Evolutionary conservation across 345 rosid genomes (phyloP), one percentile per base, ranked within the genome.

Genomic region (Excoecaria cochinchinensis): DNA sequence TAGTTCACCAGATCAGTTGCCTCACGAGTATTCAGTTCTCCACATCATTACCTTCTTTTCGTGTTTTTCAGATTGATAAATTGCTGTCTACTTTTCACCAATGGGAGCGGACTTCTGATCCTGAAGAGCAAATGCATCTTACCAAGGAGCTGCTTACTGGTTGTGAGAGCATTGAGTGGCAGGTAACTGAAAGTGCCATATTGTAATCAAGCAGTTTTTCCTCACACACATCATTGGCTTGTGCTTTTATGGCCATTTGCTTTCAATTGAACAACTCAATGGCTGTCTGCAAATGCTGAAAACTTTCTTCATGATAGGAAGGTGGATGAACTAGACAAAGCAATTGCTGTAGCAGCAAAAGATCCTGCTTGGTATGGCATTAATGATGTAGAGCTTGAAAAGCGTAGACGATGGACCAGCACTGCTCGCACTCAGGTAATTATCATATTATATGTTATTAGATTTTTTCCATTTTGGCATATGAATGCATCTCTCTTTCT

Each of bases 251-350:
- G 46, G 6, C 46, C 15, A 7, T 11, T 57, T 16, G 19, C 15
- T 67, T 64, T 47, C 58, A 36, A 60, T 62, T 47, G 31, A 36
- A 48, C 50, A 14, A n/a, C 71, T 24, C 17, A 39, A 64, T 77
- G 65, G 48, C n/a, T 44, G 16, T 84, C 50, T 75, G 80, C 85
- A 79, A 82, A 7, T 85, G 75, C 85, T 91, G 89, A 89, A 69
- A 78, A 74, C 46, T 67, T 83, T 76, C 76, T 71, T 86, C 78
- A 76, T 90, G 87, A 89, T 89, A 87, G 91, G 90, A 90, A 93
- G 99, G 97, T 96, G 84, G 97, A 90, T 87, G 97, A 93, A 84
- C 86, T 96, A 84, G 98, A 93, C 80, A 96, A 96, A 79, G 85
- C 99, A 57, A 88, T 96, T 78, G 69, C 86, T 19, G 97, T 96